Base-by-base conservation (phyloP, 257 asterid species). In the Nicotiana sylvestris region DNA sequence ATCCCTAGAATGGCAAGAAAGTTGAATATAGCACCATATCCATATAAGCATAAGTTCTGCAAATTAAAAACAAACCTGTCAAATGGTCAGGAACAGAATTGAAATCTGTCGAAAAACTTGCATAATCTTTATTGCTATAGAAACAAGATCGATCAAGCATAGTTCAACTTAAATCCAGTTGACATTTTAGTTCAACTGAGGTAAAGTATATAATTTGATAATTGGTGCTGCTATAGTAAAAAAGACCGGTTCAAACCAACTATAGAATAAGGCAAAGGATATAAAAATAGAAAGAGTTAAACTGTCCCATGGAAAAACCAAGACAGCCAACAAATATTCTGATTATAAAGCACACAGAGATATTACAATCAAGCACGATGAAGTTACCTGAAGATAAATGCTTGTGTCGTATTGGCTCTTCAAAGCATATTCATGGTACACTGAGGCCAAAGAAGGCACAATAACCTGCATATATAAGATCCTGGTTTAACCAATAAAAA, bases 11-110 rank as follows among this genome's bases (percentile, higher is more conserved):
- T 93, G 60, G 97, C 98, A 13, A 96, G 93, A 81, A 96, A 92
- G 89, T 96, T 96, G 95, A 94, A 96, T 83, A 96, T 90, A 49
- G 99, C 99, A 82, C 98, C 99, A 87, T 96, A 96, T 66, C 99
- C 99, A 76, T 96, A 96, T 33, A 96, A 87, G 86, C 95, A 96
- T 67, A 96, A 89, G 90, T 96, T 96, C 98, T 96, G 97, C 91
- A 88, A 27, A 77, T 66, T 27, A 74, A 49, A 49, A 5, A 27
- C 43, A 3, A 74, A 74, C 9, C 15, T 27, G 43, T 74, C 80
- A 25, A 58, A 74, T 74, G 80, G 80, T 27, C 80, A 51, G 46
- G 9, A 74, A 74, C 15, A 74, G 62, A 49, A 39, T 74, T 13
- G 62, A 74, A 74, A 1, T 37, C 43, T 37, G 43, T 13, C 39